phyloP scores from a whole-genome alignment of 148 eudicot species.

The Talinum fruticosum region DNA sequence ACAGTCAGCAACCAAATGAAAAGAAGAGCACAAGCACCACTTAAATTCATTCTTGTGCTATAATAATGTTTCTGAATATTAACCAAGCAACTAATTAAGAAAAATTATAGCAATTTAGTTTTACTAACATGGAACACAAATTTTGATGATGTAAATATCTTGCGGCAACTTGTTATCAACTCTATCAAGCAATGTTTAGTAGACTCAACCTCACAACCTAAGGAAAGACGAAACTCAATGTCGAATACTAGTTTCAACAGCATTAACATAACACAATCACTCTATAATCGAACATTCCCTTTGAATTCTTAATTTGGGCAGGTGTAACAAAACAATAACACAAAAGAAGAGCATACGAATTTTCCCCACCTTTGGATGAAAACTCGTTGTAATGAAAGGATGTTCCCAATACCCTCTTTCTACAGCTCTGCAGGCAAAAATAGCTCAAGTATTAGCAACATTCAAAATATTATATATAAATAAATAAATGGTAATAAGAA shows the following conservation, averaged over 20 bases:
- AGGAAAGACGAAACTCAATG: neutral
- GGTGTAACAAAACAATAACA: neutral
- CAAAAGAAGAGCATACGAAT: neutral
- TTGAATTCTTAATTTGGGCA: neutral
- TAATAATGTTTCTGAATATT: neutral
- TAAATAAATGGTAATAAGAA: neutral
- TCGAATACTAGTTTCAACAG: neutral
- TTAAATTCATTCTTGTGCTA: neutral
- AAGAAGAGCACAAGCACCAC: neutral
- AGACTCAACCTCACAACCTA: neutral
- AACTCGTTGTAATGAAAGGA: conserved; percentile 30
- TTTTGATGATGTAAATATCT: neutral
- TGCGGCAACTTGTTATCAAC: neutral
- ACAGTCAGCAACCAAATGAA: conserved; percentile 6
- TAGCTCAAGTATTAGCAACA: neutral
- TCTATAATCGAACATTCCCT: neutral
- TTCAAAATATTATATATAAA: neutral
- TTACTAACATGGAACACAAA: neutral
- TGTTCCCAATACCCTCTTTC: conserved; percentile 31
- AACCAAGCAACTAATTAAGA: neutral
- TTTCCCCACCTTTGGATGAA: conserved; percentile 37
- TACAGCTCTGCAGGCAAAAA: conserved; percentile 31
- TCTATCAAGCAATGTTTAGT: too few species aligned
- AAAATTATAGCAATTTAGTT: neutral
- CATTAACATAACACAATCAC: neutral